These are phyloP conservation scores for Tanacetum coccineum DNA, from an alignment of 129 eudicot species.

Conservation along the genomic window DNA sequence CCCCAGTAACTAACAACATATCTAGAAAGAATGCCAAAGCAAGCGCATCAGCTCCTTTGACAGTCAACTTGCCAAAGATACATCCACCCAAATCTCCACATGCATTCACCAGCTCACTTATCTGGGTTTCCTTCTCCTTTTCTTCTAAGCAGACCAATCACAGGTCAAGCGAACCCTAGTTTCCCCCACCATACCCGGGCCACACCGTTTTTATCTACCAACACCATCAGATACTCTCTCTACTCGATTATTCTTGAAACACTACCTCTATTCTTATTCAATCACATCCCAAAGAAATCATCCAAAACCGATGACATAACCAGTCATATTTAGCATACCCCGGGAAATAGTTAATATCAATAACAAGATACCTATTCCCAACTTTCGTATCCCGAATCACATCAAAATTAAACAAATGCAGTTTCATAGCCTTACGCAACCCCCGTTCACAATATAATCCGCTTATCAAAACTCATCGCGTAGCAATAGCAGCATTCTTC, in stretches of 20 bases:
- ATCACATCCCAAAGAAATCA: slow-evolving; percentile 58
- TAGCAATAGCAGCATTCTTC: slow-evolving; percentile 46
- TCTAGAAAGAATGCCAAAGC: slow-evolving; percentile 26
- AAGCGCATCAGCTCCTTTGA: slow-evolving; percentile 20
- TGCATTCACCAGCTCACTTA: not conserved
- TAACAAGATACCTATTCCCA: slow-evolving; percentile 60
- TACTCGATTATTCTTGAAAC: too few species aligned
- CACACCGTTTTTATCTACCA: slow-evolving; percentile 41
- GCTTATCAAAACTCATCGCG: slow-evolving; percentile 40
- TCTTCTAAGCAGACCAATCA: slow-evolving; percentile 30
- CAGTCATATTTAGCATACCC: slow-evolving; percentile 77
- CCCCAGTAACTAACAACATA: slow-evolving; percentile 50
- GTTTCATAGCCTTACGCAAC: slow-evolving; percentile 37
- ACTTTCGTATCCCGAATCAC: slow-evolving; percentile 55
- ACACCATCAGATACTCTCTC: slow-evolving; percentile 34
- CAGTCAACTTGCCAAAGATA: slow-evolving; percentile 22
- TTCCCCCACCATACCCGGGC: slow-evolving; percentile 17
- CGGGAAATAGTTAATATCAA: slow-evolving; percentile 73
- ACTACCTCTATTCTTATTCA: slow-evolving; percentile 38
- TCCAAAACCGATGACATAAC: slow-evolving; percentile 51
- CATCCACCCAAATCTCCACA: slow-evolving; percentile 16
- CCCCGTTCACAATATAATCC: slow-evolving; percentile 49
- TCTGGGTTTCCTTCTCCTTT: slow-evolving; percentile 16
- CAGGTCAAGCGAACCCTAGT: slow-evolving; percentile 29
- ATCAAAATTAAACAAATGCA: slow-evolving; percentile 70